Evolutionary conservation across 768 basidiomycete species (phyloP).

Genomic region (Termitomyces eurrhizus): DNA sequence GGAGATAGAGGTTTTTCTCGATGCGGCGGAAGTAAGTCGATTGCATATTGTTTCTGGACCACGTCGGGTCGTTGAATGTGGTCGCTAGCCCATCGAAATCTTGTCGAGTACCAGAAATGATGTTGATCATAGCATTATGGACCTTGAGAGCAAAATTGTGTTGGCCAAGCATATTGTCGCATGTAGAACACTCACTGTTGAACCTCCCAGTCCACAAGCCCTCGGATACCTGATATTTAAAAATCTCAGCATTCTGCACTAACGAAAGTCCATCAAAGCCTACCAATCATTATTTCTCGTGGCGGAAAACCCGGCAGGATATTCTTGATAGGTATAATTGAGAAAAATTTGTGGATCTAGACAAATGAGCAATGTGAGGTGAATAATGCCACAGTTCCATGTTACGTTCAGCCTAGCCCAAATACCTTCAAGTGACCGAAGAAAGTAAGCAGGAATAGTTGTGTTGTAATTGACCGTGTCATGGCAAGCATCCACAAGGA

Average conservation of each 20-base stretch:
- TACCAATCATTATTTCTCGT: slow-evolving; percentile 22
- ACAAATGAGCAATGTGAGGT: background rate
- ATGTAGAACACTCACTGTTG: slow-evolving; percentile 18
- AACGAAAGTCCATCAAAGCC: background rate
- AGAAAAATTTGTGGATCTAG: slow-evolving; percentile 23
- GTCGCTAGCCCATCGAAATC: slow-evolving; percentile 25
- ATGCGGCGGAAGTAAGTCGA: slow-evolving; percentile 23
- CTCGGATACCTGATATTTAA: slow-evolving; percentile 23
- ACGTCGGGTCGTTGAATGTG: slow-evolving; percentile 23
- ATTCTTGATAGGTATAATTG: slow-evolving; percentile 26
- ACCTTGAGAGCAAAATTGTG: slow-evolving; percentile 12
- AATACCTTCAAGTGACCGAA: slow-evolving; percentile 23
- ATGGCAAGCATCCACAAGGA: slow-evolving; percentile 27
- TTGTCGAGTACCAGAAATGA: slow-evolving; percentile 19
- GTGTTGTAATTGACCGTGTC: slow-evolving; percentile 24
- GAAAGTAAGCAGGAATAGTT: slow-evolving; percentile 23
- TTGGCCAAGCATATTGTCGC: background rate
- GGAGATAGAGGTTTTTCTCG: slow-evolving; percentile 21
- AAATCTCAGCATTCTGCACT: background rate
- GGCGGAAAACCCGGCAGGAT: slow-evolving; percentile 21
- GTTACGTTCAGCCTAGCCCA: background rate
- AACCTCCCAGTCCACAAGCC: slow-evolving; percentile 25
- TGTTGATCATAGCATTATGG: slow-evolving; percentile 28
- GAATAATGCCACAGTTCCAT: background rate
- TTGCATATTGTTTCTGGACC: slow-evolving; percentile 27